These are phyloP conservation scores for Codiaeum variegatum DNA, from an alignment of 441 rosid species.

Conservation along the genomic window DNA sequence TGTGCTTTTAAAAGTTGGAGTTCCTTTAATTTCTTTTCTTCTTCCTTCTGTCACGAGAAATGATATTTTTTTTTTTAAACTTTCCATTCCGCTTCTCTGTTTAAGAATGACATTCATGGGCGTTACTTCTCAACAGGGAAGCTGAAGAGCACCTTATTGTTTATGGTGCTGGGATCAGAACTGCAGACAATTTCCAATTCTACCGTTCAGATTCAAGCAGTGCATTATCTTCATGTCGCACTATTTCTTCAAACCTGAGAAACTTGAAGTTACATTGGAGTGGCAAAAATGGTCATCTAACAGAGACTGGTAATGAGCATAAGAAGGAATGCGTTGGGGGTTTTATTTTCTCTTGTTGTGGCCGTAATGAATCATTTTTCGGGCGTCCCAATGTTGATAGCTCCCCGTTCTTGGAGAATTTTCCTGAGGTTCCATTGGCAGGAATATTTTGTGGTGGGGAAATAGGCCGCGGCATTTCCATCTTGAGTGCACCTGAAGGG, in stretches of 20 bases:
- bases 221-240: constrained; percentile 40
- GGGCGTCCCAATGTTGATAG: constrained; percentile 42
- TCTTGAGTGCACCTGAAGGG: constrained; percentile 21
- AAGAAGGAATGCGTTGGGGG: constrained; percentile 60
- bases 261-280: constrained; percentile 35
- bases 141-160: constrained; percentile 56
- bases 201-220: constrained; percentile 39
- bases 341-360: constrained; percentile 49
- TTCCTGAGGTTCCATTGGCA: constrained; percentile 56
- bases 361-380: constrained; percentile 55
- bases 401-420: constrained; percentile 61
- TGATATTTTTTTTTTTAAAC: neutral
- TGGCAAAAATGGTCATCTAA: constrained; percentile 21
- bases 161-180: constrained; percentile 51
- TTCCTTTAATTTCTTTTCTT: neutral
- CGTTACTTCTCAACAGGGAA: constrained; percentile 41
- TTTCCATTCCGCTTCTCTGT: neutral
- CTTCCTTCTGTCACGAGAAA: neutral
- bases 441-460: constrained; percentile 73
- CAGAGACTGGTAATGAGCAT: constrained; percentile 4
- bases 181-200: constrained; percentile 63
- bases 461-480: constrained; percentile 46
- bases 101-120: neutral
- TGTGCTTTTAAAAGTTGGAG: neutral
- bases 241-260: constrained; percentile 34